Base-by-base conservation (phyloP, 139 green algal species). In the Asterochloris sp. region DNA sequence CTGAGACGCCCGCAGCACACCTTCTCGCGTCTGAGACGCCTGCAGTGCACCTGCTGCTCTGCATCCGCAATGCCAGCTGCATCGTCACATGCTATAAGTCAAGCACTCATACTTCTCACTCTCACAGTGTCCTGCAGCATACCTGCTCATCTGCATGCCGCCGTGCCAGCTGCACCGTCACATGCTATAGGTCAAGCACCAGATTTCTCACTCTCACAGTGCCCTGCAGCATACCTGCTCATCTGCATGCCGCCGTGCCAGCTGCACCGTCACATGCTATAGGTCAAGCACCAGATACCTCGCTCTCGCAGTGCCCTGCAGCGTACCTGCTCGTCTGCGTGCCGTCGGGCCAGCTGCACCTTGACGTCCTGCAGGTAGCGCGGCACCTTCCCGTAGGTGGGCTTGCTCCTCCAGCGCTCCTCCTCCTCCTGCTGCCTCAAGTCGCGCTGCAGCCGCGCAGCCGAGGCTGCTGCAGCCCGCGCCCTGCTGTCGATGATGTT, bases 401-500 rank as follows among this genome's bases (percentile, higher is more conserved):
- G 61, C 78, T 82, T 82, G 61, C 38, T 82, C 78, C 63, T n/a
- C 78, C 78, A 82, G 60, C 76, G 47, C 38, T 80, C 60, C 24
- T 54, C 38, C 16, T 80, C 60, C 14, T 69, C 60, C 61, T 62
- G 38, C 13, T 69, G 60, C 19, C 14, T 62, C 61, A 69, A n/a
- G 67, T 80, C 76, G 24, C 76, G 54, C 76, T 80, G 38, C 24
- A 61, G 61, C 38, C 76, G 54, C 0, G 23, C 76, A 80, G 76
- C 76, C 23, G 76, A 24, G 26, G 60, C 54, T 61, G 76, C 76
- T 26, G 76, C 76, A n/a, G 67, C 60, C 76, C 68, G 67, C 23
- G 67, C 76, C 24, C 60, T 80, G 60, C 76, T 67, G 76, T 80
- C 76, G 69, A 80, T 80, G 60, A 80, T 80, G 60, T 80, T 80